Percentiles rank a stretch among this genome's conserved stretches.
These are phyloP conservation scores for Solanum rostratum DNA, from an alignment of 257 asterid genomes.

Conservation along the genomic window DNA sequence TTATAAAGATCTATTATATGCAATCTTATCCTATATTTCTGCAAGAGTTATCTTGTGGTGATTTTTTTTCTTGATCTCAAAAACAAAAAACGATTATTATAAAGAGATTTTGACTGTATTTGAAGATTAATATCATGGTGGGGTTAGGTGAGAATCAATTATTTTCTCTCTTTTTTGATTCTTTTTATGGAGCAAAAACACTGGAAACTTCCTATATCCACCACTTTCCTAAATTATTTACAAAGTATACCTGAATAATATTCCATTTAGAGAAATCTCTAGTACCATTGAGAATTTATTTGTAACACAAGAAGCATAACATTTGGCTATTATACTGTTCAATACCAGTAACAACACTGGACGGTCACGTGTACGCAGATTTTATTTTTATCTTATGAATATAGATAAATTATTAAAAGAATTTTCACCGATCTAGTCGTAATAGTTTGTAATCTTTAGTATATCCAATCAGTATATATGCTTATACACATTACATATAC, in stretches of 20 bases:
- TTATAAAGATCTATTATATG: too few species aligned
- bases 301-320: background rate
- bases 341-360: background rate
- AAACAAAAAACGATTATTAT: too few species aligned
- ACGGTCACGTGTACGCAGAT: too few species aligned
- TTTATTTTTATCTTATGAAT: fast-evolving
- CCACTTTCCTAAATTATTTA: background rate
- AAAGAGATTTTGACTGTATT: too few species aligned
- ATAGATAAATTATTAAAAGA: background rate
- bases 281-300: background rate
- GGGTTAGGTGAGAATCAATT: background rate
- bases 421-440: too few species aligned
- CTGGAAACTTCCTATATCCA: background rate
- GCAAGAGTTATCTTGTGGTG: too few species aligned
- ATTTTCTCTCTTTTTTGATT: background rate
- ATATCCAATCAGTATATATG: too few species aligned
- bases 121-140: background rate
- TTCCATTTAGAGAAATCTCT: background rate
- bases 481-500: background rate
- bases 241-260: background rate
- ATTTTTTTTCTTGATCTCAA: background rate
- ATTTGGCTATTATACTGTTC: background rate
- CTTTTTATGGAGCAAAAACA: background rate
- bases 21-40: too few species aligned
- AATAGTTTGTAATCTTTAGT: background rate